Evolutionary conservation across 2,329 filamentous ascomycete species (phyloP).

Genomic region (Aspergillus sp.): DNA sequence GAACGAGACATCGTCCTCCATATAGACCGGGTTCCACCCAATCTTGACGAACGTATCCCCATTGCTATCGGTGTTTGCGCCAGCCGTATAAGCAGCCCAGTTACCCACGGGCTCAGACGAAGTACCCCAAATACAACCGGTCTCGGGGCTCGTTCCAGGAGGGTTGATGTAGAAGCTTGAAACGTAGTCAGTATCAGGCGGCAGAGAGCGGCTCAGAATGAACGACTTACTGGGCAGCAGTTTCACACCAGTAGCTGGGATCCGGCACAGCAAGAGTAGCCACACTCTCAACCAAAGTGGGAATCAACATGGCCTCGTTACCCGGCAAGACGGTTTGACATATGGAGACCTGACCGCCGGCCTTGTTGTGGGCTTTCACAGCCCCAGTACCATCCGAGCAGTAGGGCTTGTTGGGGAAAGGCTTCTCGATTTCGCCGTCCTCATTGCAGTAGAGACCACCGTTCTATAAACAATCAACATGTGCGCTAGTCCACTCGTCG

Average conservation of each 20-base stretch:
- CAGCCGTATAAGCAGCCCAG: slow-evolving; percentile 75
- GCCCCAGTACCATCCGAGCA: slow-evolving; percentile 69
- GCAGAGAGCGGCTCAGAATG: background rate
- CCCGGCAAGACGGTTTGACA: slow-evolving; percentile 79
- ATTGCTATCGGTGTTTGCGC: slow-evolving; percentile 65
- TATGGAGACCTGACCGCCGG: slow-evolving; percentile 62
- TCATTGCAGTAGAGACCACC: slow-evolving; percentile 73
- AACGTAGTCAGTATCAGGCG: slow-evolving; percentile 15
- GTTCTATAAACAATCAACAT: slow-evolving; percentile 50
- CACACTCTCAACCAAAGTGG: slow-evolving; percentile 62
- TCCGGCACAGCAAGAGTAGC: slow-evolving; percentile 70
- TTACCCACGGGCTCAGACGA: slow-evolving; percentile 65
- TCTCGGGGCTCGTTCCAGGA: slow-evolving; percentile 60
- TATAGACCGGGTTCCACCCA: slow-evolving; percentile 75
- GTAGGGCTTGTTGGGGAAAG: slow-evolving; percentile 66
- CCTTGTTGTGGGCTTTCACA: slow-evolving; percentile 67
- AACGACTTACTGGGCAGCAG: slow-evolving; percentile 68
- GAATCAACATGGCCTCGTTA: slow-evolving; percentile 80
- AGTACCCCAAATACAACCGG: slow-evolving; percentile 72
- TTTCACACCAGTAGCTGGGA: slow-evolving; percentile 67
- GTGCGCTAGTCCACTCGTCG: background rate
- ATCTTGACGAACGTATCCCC: slow-evolving; percentile 74
- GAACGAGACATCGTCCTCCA: slow-evolving; percentile 53
- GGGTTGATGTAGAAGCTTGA: slow-evolving; percentile 74
- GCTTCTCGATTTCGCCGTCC: slow-evolving; percentile 65